Evolutionary conservation across 1,139 yeast genomes (phyloP), one percentile per base, ranked within the genome.

Genomic region (Saccharomyces hybrid): DNA sequence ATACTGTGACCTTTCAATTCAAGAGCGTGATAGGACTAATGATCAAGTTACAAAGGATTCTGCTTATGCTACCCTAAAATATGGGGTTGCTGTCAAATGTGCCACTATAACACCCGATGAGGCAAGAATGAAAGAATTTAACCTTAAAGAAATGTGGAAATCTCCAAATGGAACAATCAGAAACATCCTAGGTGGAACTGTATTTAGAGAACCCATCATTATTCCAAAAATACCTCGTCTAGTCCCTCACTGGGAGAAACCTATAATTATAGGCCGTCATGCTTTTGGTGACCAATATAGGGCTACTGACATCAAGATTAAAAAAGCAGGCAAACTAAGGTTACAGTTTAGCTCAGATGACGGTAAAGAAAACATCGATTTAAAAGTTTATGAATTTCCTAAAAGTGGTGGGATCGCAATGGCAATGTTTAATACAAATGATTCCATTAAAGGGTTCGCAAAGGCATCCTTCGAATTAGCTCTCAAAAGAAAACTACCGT

Each of bases 31-130:
- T 73, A 71, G 81, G 63, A 90, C 97, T 50, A 79, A 88, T 64
- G 97, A 90, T 72, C 76, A 88, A 74, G 88, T 90, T 67, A 91
- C 97, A 28, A 72, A 78, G 53, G 97, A 90, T 61, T 88, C 97
- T 6, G 97, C 97, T 44, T 77, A 86, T 60, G 97, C 97, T 54
- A 89, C 88, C 65, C 78, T 83, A 72, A 79, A 90, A 75, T 84
- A 88, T 72, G 88, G 89, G 55, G 97, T 90, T 50, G 97, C 95
- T 58, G 85, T 90, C 67, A 90, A 90, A 76, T 90, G 97, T 76
- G 97, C 97, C 53, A 90, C 97, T 55, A 90, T 90, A 72, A 90
- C 97, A 26, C 97, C 97, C 9, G 97, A 91, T 70, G 97, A 91
- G 76, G 90, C 88, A 49, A 82, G 97, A 65, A 97, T 90, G 55